These are phyloP conservation scores for Nitzschia sp. DNA, from an alignment of 108 stramenopile species.

Conservation along the genomic window DNA sequence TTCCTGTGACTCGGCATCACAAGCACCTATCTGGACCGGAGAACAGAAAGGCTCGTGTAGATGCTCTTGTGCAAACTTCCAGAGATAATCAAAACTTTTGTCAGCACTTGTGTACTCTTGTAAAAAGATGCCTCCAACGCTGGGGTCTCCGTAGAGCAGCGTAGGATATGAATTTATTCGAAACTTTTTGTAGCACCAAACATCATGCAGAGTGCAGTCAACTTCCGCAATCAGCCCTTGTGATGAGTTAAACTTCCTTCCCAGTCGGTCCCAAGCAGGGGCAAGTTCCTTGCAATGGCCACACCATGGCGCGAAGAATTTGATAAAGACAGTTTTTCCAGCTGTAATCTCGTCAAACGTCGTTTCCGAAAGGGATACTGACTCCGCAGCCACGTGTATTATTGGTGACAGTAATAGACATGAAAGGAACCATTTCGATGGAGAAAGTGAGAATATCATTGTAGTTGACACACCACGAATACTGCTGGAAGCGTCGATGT, in stretches of 20 bases:
- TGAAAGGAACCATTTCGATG: not conserved
- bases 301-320: slow-evolving; percentile 85
- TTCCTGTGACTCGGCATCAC: slow-evolving; percentile 41
- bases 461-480: too few species aligned
- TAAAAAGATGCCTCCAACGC: slow-evolving; percentile 47
- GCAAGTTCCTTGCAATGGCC: slow-evolving; percentile 77
- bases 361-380: slow-evolving; percentile 31
- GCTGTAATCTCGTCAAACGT: slow-evolving; percentile 58
- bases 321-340: slow-evolving; percentile 76
- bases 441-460: not conserved
- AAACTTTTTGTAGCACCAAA: slow-evolving; percentile 26
- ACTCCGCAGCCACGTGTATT: not conserved
- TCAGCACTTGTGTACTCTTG: slow-evolving; percentile 47
- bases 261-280: slow-evolving; percentile 75
- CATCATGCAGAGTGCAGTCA: slow-evolving; percentile 67
- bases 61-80: slow-evolving; percentile 41
- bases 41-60: slow-evolving; percentile 44
- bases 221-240: slow-evolving; percentile 72
- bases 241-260: slow-evolving; percentile 42
- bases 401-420: not conserved
- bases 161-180: slow-evolving; percentile 58
- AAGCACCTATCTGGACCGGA: slow-evolving; percentile 52
- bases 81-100: slow-evolving; percentile 44
- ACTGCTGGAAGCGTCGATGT: too few species aligned
- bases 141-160: slow-evolving; percentile 53